A percentile compares a stretch with the other conserved stretches of the same genome.
Conservation (phyloP, 2,329 filamentous ascomycete genomes). For the Nemania sp. region DNA sequence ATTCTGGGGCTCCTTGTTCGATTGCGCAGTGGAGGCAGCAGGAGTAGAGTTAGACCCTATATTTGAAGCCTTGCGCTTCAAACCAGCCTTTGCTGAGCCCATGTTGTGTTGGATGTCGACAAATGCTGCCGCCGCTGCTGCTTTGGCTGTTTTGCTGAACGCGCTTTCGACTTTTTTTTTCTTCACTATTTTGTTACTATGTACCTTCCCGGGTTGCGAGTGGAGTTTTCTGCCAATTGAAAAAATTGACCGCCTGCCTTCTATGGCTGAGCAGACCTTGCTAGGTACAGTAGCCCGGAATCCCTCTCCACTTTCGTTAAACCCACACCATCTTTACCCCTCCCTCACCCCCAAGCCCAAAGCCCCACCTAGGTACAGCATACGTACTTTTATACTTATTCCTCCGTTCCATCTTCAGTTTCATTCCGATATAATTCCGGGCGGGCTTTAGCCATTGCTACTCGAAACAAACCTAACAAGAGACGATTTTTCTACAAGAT, state of each 20-base stretch:
- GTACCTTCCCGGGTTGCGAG: background rate
- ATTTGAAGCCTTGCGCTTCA: slow-evolving; percentile 75
- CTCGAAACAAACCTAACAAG: too few species aligned
- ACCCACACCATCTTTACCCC: slow-evolving; percentile 17
- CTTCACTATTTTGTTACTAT: background rate
- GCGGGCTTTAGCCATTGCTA: too few species aligned
- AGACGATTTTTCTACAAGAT: too few species aligned
- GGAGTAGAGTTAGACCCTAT: slow-evolving; percentile 58
- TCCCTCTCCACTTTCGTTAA: background rate
- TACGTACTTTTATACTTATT: too few species aligned
- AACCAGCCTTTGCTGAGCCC: slow-evolving; percentile 57
- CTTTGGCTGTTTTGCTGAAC: background rate
- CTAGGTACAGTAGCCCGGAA: too few species aligned
- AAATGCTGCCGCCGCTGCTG: slow-evolving; percentile 16
- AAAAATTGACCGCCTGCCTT: slow-evolving; percentile 40
- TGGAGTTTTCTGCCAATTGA: slow-evolving; percentile 37
- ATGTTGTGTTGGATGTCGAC: slow-evolving; percentile 50
- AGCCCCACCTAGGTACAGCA: too few species aligned
- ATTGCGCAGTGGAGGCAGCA: background rate
- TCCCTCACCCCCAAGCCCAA: background rate
- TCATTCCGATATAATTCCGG: too few species aligned
- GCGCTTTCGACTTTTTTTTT: slow-evolving; percentile 34
- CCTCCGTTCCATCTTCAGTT: too few species aligned
- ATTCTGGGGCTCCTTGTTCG: slow-evolving; percentile 56
- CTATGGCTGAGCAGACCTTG: background rate